Evolutionary conservation across 768 basidiomycete species (phyloP), one percentile per base, ranked within the genome.

Genomic region (Phylloporus scabripes): DNA sequence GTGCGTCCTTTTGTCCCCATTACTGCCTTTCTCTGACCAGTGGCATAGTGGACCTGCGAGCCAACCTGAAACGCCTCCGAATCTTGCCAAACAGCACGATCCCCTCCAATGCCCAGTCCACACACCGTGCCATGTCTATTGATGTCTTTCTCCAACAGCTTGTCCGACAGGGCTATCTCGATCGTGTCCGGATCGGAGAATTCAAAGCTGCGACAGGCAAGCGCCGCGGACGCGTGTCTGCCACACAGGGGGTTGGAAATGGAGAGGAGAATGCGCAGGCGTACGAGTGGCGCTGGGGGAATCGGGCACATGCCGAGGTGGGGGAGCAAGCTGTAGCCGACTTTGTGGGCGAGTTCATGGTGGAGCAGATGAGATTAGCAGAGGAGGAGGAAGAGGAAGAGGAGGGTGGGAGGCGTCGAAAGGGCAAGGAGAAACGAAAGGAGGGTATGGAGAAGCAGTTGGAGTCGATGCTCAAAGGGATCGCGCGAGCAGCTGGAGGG

Each of bases 241-340:
- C 73, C 17, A 61, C 70, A 5, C 68, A 71, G 68, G 75, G 47
- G 50, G 58, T 49, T 14, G 75, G 48, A 50, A 58, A 52, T 9
- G 63, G 63, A 20, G 70, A 70, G 21, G 53, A 57, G 15, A 31
- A 31, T 14, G 40, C 51, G n/a, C 51, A 50, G 2, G 49, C 70
- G 26, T 78, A 72, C 51, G 87, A 91, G 60, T 91, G 87, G 90
- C 77, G 80, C 20, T 96, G 92, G 93, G 92, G 91, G 5, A 70
- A 77, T 20, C 76, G 88, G 24, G 83, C 91, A 4, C 77, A 85
- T 33, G 79, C 79, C 28, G 94, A 97, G 67, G 79, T 96, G 4
- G 85, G 89, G 1, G 94, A 97, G 66, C 68, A 74, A 50, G 82
- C 74, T 11, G 71, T 93, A 8, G 87, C 82, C 1, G 70, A 69